Conservation (phyloP, 2,329 filamentous ascomycete genomes). For the Rhinocladiella similis region DNA sequence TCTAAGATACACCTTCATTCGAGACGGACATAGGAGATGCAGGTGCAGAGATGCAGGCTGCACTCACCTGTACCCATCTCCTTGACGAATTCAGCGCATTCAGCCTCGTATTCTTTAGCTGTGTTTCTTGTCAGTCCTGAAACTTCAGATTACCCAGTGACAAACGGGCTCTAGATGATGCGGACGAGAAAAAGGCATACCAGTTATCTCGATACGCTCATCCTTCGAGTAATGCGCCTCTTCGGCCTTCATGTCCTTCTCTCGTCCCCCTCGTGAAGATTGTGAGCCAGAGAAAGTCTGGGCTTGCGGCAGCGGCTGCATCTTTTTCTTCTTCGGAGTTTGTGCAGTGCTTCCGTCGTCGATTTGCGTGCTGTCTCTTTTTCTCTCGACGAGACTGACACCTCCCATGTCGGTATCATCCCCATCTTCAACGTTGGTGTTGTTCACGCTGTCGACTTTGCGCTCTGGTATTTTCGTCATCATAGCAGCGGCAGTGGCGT, state of each 20-base stretch:
- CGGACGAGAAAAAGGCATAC: not conserved
- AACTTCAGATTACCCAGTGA: too few relatives aligned
- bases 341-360: too few relatives aligned
- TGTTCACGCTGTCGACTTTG: too few relatives aligned
- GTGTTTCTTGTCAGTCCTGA: constrained; percentile 9
- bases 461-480: too few relatives aligned
- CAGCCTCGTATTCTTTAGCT: constrained; percentile 28
- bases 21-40: not conserved
- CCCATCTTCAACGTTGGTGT: too few relatives aligned
- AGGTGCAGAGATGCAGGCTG: too few relatives aligned
- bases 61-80: constrained; percentile 29
- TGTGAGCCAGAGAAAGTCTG: too few relatives aligned
- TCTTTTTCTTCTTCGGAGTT: not conserved
- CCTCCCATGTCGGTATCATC: too few relatives aligned
- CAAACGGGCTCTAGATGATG: too few relatives aligned
- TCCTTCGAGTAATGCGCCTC: constrained; percentile 6
- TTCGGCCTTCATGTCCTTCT: not conserved
- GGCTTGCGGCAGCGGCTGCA: not conserved
- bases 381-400: too few relatives aligned
- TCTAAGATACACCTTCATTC: not conserved
- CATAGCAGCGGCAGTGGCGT: not conserved
- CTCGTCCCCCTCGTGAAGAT: too few relatives aligned
- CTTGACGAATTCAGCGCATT: constrained; percentile 23
- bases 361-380: too few relatives aligned
- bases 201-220: constrained; percentile 10